A percentile compares a stretch with the other conserved stretches of the same genome.
These are phyloP conservation scores for Auricularia sp. DNA, from an alignment of 768 basidiomycete genomes.

Conservation along the genomic window DNA sequence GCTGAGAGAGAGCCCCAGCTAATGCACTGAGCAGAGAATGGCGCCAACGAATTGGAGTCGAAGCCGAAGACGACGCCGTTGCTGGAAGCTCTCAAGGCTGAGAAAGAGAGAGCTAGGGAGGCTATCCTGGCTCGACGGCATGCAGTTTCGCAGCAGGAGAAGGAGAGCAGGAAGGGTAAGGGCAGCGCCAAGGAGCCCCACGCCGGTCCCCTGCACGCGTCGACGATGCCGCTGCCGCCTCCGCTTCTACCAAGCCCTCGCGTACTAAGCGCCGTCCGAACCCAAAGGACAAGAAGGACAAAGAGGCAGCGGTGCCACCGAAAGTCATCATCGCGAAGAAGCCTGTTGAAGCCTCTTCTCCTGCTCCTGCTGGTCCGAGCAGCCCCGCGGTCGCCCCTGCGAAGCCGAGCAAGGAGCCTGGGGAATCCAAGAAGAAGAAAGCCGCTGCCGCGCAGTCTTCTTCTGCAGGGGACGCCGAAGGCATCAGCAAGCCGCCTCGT, in stretches of 20 bases:
- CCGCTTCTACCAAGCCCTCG: constrained; percentile 11
- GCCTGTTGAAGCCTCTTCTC: constrained; percentile 7
- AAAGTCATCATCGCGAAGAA: constrained; percentile 23
- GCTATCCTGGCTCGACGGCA: not conserved
- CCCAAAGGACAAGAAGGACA: not conserved
- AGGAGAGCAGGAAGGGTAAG: constrained; percentile 8
- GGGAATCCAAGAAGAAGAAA: not conserved
- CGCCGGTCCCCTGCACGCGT: constrained; percentile 1
- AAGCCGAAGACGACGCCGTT: constrained; percentile 81
- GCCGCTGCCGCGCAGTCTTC: not conserved
- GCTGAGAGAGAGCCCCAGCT: too few species aligned
- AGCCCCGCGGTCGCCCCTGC: not conserved
- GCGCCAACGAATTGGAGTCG: constrained; percentile 47
- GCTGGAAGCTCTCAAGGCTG: constrained; percentile 85
- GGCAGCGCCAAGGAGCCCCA: constrained; percentile 13
- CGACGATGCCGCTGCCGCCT: constrained; percentile 8
- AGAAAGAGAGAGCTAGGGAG: constrained; percentile 34
- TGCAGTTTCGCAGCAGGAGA: constrained; percentile 5
- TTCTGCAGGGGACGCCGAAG: not conserved
- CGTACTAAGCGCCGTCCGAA: not conserved
- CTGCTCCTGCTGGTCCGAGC: not conserved
- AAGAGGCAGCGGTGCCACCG: constrained; percentile 14
- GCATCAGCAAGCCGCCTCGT: not conserved
- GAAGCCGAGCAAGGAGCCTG: not conserved
- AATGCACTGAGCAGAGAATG: constrained; percentile 12